These are phyloP conservation scores for Schizosaccharomyces japonicus DNA, from an alignment of 805 yeast species.

Conservation along the genomic window DNA sequence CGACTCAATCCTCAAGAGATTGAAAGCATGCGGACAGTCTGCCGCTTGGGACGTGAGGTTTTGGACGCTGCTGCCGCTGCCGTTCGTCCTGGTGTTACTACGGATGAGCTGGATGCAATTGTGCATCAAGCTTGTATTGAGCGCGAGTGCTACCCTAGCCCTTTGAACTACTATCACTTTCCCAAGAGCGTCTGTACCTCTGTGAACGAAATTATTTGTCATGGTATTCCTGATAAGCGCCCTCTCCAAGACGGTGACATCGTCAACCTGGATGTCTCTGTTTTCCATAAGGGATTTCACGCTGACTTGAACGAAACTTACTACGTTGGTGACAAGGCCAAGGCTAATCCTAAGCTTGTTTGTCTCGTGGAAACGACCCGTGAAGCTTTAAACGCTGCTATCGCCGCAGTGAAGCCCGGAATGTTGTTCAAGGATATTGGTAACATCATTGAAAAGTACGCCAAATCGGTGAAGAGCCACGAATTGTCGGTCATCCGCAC, in stretches of 20 bases:
- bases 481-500: conserved; percentile 71
- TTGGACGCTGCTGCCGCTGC: conserved; percentile 70
- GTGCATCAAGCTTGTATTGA: conserved; percentile 75
- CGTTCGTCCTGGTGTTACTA: conserved; percentile 67
- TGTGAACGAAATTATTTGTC: conserved; percentile 85
- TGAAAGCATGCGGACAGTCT: conserved; percentile 51
- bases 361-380: conserved; percentile 80
- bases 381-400: conserved; percentile 67
- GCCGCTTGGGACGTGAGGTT: conserved; percentile 61
- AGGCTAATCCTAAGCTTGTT: conserved; percentile 54
- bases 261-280: conserved; percentile 66
- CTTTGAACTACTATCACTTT: conserved; percentile 77
- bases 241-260: conserved; percentile 83
- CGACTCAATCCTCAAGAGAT: conserved; percentile 44
- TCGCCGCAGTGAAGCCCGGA: conserved; percentile 74
- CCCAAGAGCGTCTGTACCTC: conserved; percentile 87
- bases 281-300: conserved; percentile 72
- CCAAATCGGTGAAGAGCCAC: conserved; percentile 27
- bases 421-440: conserved; percentile 69
- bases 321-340: conserved; percentile 79
- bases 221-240: conserved; percentile 86
- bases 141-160: conserved; percentile 81
- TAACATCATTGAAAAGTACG: conserved; percentile 67
- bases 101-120: conserved; percentile 70
- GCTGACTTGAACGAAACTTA: conserved; percentile 91